Evolutionary conservation across 2,329 filamentous ascomycete species (phyloP).

Genomic region (Ophiostoma tasmaniense): DNA sequence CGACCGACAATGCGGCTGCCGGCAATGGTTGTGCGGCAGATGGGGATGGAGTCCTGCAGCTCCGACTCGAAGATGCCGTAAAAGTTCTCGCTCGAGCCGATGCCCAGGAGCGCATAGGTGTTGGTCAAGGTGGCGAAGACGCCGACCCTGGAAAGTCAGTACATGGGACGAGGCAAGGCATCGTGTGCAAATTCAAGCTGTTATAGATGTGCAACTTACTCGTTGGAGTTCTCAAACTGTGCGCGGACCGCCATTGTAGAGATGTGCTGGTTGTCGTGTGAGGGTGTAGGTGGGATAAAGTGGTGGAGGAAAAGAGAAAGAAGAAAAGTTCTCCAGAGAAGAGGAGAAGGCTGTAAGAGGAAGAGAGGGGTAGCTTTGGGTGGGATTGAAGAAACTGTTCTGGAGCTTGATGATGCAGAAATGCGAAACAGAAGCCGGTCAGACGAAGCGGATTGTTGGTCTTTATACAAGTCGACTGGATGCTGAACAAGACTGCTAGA

Average conservation of each 20-base stretch:
- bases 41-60: constrained; percentile 93
- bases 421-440: background rate
- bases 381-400: background rate
- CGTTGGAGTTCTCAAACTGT: constrained; percentile 85
- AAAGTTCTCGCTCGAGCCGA: constrained; percentile 97
- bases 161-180: background rate
- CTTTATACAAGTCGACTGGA: background rate
- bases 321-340: background rate
- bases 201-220: constrained; percentile 48
- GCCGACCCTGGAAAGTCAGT: constrained; percentile 58
- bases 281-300: background rate
- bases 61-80: constrained; percentile 98
- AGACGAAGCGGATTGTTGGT: background rate
- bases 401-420: background rate
- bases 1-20: constrained; percentile 94
- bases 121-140: constrained; percentile 97
- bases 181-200: background rate
- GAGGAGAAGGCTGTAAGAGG: background rate
- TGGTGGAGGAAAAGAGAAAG: background rate
- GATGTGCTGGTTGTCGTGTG: constrained; percentile 2
- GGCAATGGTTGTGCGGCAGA: constrained; percentile 92
- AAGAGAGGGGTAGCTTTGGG: background rate
- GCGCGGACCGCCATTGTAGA: constrained; percentile 56
- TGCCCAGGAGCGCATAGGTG: constrained; percentile 87
- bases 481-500: background rate